phyloP scores from a whole-genome alignment of 2,329 filamentous ascomycete species.

The Paecilomyces dactylethromorphus region DNA sequence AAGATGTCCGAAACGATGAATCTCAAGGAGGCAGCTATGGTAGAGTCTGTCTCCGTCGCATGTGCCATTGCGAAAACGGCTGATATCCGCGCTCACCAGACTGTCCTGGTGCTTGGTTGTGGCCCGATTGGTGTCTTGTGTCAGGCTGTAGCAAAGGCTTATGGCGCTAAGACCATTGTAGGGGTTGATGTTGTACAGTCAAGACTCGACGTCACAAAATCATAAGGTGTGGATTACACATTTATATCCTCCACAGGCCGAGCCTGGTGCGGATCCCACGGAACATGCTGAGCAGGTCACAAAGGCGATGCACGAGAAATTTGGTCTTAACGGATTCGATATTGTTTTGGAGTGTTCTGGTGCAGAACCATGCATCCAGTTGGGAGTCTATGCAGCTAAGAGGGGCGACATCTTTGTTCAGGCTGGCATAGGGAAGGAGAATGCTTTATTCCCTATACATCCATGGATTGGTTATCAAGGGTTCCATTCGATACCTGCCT shows the following conservation, averaged over 20 bases:
- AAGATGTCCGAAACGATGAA: conserved; percentile 39
- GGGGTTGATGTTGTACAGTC: conserved; percentile 41
- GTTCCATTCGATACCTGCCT: conserved; percentile 46
- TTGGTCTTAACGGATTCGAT: conserved; percentile 42
- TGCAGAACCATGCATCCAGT: conserved; percentile 42
- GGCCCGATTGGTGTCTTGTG: conserved; percentile 46
- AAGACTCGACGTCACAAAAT: conserved; percentile 36
- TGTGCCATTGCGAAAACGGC: conserved; percentile 42
- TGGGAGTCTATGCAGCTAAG: conserved; percentile 38
- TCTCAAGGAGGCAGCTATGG: conserved; percentile 47
- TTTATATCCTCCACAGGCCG: conserved; percentile 34
- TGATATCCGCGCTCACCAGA: conserved; percentile 34
- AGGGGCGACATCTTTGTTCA: conserved; percentile 47
- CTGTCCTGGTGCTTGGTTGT: conserved; percentile 44
- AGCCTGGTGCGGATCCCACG: conserved; percentile 25
- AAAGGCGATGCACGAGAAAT: conserved; percentile 31
- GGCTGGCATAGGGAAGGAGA: conserved; percentile 47
- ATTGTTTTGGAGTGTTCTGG: conserved; percentile 47
- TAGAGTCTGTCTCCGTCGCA: conserved; percentile 49
- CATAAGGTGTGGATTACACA: conserved; percentile 41
- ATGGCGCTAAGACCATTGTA: conserved; percentile 41
- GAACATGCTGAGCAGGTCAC: conserved; percentile 32
- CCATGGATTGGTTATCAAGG: conserved; percentile 43
- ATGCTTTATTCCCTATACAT: conserved; percentile 49
- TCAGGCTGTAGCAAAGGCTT: conserved; percentile 41